Conservation (phyloP, 2,329 filamentous ascomycete genomes). For the Penicillium oxalicum region DNA sequence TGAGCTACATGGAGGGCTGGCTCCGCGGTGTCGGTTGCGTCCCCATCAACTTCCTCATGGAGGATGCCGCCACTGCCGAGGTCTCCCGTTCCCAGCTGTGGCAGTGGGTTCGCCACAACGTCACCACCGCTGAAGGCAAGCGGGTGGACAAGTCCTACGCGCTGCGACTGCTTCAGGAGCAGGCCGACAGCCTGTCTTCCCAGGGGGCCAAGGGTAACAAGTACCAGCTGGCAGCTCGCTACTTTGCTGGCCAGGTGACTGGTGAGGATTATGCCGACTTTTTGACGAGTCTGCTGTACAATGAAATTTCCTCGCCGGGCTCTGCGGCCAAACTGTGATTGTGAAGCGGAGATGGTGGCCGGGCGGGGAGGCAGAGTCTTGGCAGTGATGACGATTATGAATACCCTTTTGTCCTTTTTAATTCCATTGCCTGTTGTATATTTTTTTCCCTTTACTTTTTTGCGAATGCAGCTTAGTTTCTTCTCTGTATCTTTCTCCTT, state of each 20-base stretch:
- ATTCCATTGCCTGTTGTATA: slow-evolving; percentile 1
- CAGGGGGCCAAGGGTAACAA: slow-evolving; percentile 85
- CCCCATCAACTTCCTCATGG: slow-evolving; percentile 97
- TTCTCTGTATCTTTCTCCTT: too few species aligned
- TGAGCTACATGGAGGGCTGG: slow-evolving; percentile 99
- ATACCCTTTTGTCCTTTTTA: slow-evolving; percentile 19
- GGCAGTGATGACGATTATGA: slow-evolving; percentile 20
- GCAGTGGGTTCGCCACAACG: slow-evolving; percentile 79
- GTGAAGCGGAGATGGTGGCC: slow-evolving; percentile 12
- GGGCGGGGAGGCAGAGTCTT: neutral
- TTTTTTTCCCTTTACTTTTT: neutral
- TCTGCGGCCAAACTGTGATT: slow-evolving; percentile 58
- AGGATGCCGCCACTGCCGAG: slow-evolving; percentile 95
- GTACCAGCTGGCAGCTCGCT: slow-evolving; percentile 81
- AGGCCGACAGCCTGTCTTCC: slow-evolving; percentile 65
- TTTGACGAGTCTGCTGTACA: slow-evolving; percentile 78
- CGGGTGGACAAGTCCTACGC: slow-evolving; percentile 89
- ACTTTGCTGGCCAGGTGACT: slow-evolving; percentile 87
- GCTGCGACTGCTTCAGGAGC: slow-evolving; percentile 78
- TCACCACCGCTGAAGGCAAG: slow-evolving; percentile 80
- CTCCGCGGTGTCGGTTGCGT: slow-evolving; percentile 90
- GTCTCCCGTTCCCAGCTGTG: slow-evolving; percentile 91
- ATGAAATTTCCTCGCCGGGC: slow-evolving; percentile 53
- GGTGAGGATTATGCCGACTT: slow-evolving; percentile 98
- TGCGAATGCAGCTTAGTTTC: neutral